Base-by-base conservation (phyloP, 2,329 filamentous ascomycete genomes). In the Nannizziopsis barbatae region DNA sequence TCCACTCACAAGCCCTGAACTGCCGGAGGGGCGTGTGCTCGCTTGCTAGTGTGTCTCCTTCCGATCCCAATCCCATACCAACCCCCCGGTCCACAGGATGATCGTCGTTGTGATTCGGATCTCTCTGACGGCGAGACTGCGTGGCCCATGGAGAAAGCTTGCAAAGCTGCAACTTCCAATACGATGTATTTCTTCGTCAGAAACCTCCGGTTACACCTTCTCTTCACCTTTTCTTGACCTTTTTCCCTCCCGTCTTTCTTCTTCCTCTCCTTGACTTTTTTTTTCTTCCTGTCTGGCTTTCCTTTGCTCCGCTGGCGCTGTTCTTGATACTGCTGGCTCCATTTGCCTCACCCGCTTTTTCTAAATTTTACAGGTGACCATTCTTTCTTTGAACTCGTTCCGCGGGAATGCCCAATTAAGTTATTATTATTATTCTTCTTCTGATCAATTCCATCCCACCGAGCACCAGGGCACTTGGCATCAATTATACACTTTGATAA, bases 41-140 rank as follows among this genome's bases (percentile, higher is more conserved):
- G 12, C 11, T 7, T 39, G 39, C 20, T 45, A 22, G 35, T 15
- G 14, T 10, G 35, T 17, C 31, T 11, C 31, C 11, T 33, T 35
- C 20, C 32, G 32, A 30, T 14, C 20, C 37, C 37, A 40, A 11
- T 11, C 20, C 17, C 11, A 27, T 27, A 27, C 22, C 22, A 27
- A 27, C 30, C 27, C 45, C 38, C 45, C 32, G 39, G 45, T 42
- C 45, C 45, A 48, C 45, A 42, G 31, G 30, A 36, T 48, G 45
- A 48, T 48, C 45, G 45, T 48, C 45, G 39, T 48, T 35, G 38
- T 48, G 45, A 37, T 37, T 48, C 45, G 45, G 45, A 48, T 48
- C 38, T 42, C 30, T 42, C 32, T 42, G 39, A 48, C 39, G 45
- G 45, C 45, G 45, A 48, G 45, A 48, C 45, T 48, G 45, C 45